Evolutionary conservation across 257 asterid genomes (phyloP), one percentile per base, ranked within the genome.

Genomic region (Schizonepeta tenuifolia): DNA sequence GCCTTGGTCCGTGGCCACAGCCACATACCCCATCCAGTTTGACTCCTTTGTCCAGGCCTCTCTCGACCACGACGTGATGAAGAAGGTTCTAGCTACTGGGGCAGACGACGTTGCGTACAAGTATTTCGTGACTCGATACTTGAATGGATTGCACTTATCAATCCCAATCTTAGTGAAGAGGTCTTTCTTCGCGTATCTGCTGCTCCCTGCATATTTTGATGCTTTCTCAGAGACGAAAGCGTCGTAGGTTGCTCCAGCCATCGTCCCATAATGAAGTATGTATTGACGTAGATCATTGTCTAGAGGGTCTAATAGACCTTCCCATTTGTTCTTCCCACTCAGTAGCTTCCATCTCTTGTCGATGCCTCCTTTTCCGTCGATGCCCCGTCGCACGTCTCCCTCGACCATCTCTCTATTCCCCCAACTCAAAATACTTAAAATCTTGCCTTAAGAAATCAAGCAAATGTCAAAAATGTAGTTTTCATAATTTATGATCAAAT

Each of bases 1-100:
- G 22, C 95, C 97, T 63, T 83, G 87, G 44, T 90, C 92, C 0
- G 97, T 89, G 0, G 95, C 93, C 84, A 87, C 93, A 12, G 91
- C 97, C 44, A 93, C 82, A 24, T 54, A 93, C 59, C 98, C 97
- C 31, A 93, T 87, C 92, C 96, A 93, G 68, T 90, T 93, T 0
- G 96, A 90, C 22, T 88, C 96, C 74, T 75, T 87, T 69, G 80
- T 83, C 98, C 97, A 90, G 0, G 89, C 85, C 72, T 88, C 96
- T 12, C 91, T 75, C 1, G 94, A 84, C 73, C 74, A 55, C 0
- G 97, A 81, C 78, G 28, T 80, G 6, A 82, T 2, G 22, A 92
- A 69, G 57, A 92, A 90, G 14, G 92, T 84, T 2, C 81, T 91
- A 0, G 95, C 89, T 12, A 85, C 78, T 0, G 73, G 70, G 0